Base-by-base conservation (phyloP, 345 rosid genomes). In the Crucihimalaya himalaica region DNA sequence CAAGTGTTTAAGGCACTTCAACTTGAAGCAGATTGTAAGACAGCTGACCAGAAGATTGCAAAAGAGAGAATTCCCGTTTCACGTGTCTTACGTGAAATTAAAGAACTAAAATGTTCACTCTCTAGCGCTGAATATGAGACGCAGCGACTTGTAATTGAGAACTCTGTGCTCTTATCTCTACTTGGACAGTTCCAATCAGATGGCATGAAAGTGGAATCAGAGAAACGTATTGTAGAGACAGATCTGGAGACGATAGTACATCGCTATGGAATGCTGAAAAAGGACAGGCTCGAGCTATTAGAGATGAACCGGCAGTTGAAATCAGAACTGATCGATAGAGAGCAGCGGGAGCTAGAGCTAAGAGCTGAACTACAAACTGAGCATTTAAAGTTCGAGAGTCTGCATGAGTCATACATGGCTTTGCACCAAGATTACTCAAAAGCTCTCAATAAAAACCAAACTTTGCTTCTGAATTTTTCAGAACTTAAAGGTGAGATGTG, bases 1-100 rank as follows among this genome's bases (percentile, higher is more conserved):
- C 85, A 78, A 78, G 81, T 92, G 35, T 85, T 86, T 70, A 82
- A 71, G 79, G 88, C 93, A 54, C 87, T 94, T 81, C 96, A 88
- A 63, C 78, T 72, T 74, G 83, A 82, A 77, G 75, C 82, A 12
- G 84, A 62, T 63, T 67, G 56, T 40, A 75, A 75, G 66, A 34
- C 43, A 53, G 52, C 59, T 61, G 71, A 77, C 37, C 65, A 76
- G 62, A 71, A 68, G 59, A 70, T 70, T 65, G 81, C 79, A 31
- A 82, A 65, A 68, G 88, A 81, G 67, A 76, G 78, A 68, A 72
- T 83, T 55, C 83, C 88, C 4, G 67, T 89, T 74, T 78, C 86
- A 8, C 82, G 50, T 72, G 83, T 91, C 68, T 62, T 94, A 77
- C 81, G 84, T 66, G 77, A 80, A 35, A 79, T 94, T 14, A 81